Base-by-base conservation (phyloP, 441 rosid genomes). In the Adansonia grandidieri region DNA sequence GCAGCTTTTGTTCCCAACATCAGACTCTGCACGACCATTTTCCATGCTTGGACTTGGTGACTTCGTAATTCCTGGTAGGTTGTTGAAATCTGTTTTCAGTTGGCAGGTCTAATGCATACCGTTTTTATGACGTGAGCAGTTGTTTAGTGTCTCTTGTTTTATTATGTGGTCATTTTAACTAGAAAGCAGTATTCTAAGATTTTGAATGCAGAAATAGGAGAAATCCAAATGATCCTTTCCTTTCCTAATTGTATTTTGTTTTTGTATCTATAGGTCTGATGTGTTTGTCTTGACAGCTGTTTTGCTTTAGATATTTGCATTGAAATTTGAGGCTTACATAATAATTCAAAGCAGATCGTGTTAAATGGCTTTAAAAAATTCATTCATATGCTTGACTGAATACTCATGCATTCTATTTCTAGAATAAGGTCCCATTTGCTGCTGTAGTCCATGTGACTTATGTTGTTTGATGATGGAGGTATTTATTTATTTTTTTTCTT, bases 31-130 rank as follows among this genome's bases (percentile, higher is more conserved):
- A 53, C 87, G 97, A 20, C 99, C 99, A 28, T 96, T 83, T 85
- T 96, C 99, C 79, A 91, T 96, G 99, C 97, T 96, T 82, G 98
- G 98, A 44, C 99, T 96, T 85, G 99, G 99, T 80, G 99, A 94
- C 77, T 93, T 96, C 85, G 99, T 96, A 79, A 94, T 96, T 71
- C 99, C 99, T 9, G 99, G 98, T 94, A 88, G 47, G 81, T 72
- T 57, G 4, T 57, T 17, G 24, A 40, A 50, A 71, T 70, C 24
- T 6, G 14, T 47, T 48, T 51, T 67, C 77, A 32, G 66, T 63
- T 80, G 66, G 7, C 13, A 87, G 84, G 90, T 87, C 4, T 85
- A 85, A 78, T 82, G 81, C 28, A 17, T 77, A 22, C 60, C 17
- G 60, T 56, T 15, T 9, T n/a, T n/a, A n/a, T 54, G 22, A 54